Evolutionary conservation across 2,329 filamentous ascomycete species (phyloP).

Genomic region (Blastomyces parvus): DNA sequence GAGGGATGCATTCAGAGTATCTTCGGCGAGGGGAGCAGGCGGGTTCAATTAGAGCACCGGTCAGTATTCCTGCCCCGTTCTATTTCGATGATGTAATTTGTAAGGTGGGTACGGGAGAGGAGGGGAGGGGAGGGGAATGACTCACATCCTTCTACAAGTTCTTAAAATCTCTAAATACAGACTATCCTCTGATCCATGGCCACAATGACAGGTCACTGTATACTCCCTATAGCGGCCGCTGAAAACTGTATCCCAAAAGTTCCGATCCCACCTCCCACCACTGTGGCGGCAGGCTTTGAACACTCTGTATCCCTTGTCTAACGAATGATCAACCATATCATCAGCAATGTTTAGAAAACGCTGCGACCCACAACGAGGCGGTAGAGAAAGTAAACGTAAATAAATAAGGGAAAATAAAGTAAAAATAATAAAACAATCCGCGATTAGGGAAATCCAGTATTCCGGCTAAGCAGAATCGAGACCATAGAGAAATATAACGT

Average conservation of each 20-base stretch:
- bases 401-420: not conserved
- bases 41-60: too few relatives aligned
- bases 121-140: not conserved
- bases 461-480: not conserved
- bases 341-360: not conserved
- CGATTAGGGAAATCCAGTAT: not conserved
- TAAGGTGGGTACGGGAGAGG: not conserved
- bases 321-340: not conserved
- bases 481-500: not conserved
- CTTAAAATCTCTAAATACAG: not conserved
- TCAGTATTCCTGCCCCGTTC: not conserved
- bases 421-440: not conserved
- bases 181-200: not conserved
- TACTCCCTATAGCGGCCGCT: too few relatives aligned
- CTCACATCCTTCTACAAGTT: conserved; percentile 1
- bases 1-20: conserved; percentile 4
- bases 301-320: not conserved
- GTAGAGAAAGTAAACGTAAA: not conserved
- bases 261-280: not conserved
- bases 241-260: not conserved
- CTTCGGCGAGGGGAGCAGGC: not conserved
- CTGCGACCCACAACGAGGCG: not conserved
- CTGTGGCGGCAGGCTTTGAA: not conserved
- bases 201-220: not conserved
- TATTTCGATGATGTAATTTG: not conserved